phyloP scores from a whole-genome alignment of 148 eudicot genomes.

The Rheum nobile region DNA sequence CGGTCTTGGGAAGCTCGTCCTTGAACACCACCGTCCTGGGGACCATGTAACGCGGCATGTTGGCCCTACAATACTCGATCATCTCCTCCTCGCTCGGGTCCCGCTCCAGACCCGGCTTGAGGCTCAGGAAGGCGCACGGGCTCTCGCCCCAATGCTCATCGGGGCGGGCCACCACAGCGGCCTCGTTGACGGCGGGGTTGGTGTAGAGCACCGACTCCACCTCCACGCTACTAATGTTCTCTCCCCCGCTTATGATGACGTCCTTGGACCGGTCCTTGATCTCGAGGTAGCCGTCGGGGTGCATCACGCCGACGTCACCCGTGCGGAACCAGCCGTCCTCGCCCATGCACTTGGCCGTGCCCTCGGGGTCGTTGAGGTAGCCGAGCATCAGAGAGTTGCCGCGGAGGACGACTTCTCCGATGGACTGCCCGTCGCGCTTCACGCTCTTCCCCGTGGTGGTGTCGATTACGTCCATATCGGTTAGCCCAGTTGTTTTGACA shows the following conservation, averaged over 20 bases:
- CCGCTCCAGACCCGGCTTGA: constrained; percentile 13
- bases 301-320: constrained; percentile 41
- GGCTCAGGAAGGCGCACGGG: constrained; percentile 41
- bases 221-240: constrained; percentile 40
- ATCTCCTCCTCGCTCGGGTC: constrained; percentile 21
- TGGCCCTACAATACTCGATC: constrained; percentile 34
- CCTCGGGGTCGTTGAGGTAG: constrained; percentile 34
- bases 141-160: constrained; percentile 55
- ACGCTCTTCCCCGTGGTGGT: constrained; percentile 20
- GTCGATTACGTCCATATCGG: constrained; percentile 23
- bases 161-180: constrained; percentile 38
- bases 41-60: constrained; percentile 43
- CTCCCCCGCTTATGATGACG: constrained; percentile 37
- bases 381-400: constrained; percentile 37
- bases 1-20: constrained; percentile 46
- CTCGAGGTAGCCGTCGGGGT: constrained; percentile 40
- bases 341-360: constrained; percentile 18
- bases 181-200: constrained; percentile 28
- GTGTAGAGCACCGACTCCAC: constrained; percentile 30
- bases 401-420: constrained; percentile 32
- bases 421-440: constrained; percentile 22
- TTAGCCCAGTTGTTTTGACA: constrained; percentile 16
- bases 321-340: constrained; percentile 37
- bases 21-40: constrained; percentile 40
- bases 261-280: constrained; percentile 40